These are phyloP conservation scores for Yarrowia bubula DNA, from an alignment of 805 yeast species.

Conservation along the genomic window DNA sequence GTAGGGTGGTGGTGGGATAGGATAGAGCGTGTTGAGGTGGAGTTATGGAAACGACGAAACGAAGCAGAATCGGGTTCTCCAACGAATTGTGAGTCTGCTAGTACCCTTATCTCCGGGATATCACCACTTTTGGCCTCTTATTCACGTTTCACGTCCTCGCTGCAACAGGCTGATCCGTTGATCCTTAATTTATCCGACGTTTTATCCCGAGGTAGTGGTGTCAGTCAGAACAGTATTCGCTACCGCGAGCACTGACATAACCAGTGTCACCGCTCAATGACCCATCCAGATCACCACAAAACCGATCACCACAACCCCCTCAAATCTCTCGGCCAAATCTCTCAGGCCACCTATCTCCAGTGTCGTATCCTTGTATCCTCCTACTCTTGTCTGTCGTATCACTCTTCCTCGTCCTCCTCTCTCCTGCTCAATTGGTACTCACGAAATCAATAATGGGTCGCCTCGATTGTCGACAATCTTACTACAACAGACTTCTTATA, in stretches of 20 bases:
- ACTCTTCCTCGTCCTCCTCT: neutral
- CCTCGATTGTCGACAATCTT: slow-evolving; percentile 17
- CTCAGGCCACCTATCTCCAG: neutral
- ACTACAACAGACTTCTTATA: slow-evolving; percentile 25
- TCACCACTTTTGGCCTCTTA: neutral
- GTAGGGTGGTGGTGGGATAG: too few relatives aligned
- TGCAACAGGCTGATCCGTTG: slow-evolving; percentile 4
- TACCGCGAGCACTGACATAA: too few relatives aligned
- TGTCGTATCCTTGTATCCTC: neutral
- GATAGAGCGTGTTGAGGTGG: too few relatives aligned
- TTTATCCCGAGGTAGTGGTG: neutral
- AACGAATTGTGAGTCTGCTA: too few relatives aligned
- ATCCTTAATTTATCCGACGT: slow-evolving; percentile 12
- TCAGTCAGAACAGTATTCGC: too few relatives aligned
- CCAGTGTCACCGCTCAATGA: too few relatives aligned
- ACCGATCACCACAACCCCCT: too few relatives aligned
- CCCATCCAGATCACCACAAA: too few relatives aligned
- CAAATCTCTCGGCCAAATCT: too few relatives aligned
- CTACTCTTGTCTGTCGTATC: too few relatives aligned
- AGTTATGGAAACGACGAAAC: too few relatives aligned
- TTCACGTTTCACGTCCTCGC: neutral
- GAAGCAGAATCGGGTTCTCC: too few relatives aligned
- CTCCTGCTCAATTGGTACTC: neutral
- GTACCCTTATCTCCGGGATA: neutral
- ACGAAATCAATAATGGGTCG: slow-evolving; percentile 18